These are phyloP conservation scores for Heliocybe sulcata DNA, from an alignment of 1,284 basidiomycete genomes.

Conservation along the genomic window DNA sequence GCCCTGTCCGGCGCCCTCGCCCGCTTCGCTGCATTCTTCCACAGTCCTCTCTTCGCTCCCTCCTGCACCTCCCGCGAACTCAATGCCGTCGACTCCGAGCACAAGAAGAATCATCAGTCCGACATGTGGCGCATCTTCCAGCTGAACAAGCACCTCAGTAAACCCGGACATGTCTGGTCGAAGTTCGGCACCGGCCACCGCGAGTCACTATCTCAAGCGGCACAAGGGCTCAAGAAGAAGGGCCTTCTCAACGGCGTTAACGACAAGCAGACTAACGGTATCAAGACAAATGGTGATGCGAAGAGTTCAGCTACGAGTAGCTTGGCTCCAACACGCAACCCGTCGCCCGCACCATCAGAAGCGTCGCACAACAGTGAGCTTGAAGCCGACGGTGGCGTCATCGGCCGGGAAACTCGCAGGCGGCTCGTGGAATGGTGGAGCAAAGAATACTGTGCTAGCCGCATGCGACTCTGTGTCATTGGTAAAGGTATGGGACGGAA, in stretches of 20 bases:
- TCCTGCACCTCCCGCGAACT: slow-evolving; percentile 93
- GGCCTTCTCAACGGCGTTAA: slow-evolving; percentile 25
- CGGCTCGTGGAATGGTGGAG: slow-evolving; percentile 95
- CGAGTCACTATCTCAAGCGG: slow-evolving; percentile 74
- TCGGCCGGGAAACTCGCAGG: slow-evolving; percentile 85
- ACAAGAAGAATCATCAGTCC: slow-evolving; percentile 96
- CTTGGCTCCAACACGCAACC: slow-evolving; percentile 39
- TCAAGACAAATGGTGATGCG: slow-evolving; percentile 9
- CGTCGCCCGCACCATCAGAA: slow-evolving; percentile 58
- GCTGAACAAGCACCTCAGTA: slow-evolving; percentile 85
- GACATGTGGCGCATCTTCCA: slow-evolving; percentile 98
- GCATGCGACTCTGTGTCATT: slow-evolving; percentile 90
- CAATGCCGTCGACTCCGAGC: slow-evolving; percentile 96
- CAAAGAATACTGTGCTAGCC: slow-evolving; percentile 87
- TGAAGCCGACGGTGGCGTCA: slow-evolving; percentile 65
- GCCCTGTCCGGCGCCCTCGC: slow-evolving; percentile 82
- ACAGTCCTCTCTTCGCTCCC: slow-evolving; percentile 84
- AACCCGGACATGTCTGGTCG: slow-evolving; percentile 78
- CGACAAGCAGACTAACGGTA: slow-evolving; percentile 7
- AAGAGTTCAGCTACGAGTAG: slow-evolving; percentile 19
- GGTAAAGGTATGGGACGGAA: slow-evolving; percentile 61
- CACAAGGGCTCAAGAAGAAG: slow-evolving; percentile 44
- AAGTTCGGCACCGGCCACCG: slow-evolving; percentile 95
- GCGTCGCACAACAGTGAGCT: slow-evolving; percentile 44
- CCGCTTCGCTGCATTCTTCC: slow-evolving; percentile 93